phyloP scores from a whole-genome alignment of 331 rosid species.

The Spiraea crenata region DNA sequence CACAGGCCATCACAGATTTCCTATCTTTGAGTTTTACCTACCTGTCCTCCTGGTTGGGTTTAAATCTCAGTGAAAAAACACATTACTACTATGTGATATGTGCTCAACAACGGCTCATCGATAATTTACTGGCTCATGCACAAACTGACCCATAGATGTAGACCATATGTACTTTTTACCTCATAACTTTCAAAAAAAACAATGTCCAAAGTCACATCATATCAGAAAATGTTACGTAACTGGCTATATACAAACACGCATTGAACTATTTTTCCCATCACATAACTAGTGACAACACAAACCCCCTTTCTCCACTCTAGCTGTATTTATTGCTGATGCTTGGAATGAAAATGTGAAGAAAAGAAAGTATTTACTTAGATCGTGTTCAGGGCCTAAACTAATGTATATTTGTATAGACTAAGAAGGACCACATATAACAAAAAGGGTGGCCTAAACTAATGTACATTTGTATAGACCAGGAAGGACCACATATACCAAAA shows the following conservation, averaged over 20 bases:
- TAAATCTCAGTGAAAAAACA: neutral
- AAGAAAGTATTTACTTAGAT: too few relatives aligned
- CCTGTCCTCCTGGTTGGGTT: neutral
- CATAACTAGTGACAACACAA: too few relatives aligned
- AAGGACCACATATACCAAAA: neutral
- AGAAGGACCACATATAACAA: too few relatives aligned
- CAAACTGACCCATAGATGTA: neutral
- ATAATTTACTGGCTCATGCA: neutral
- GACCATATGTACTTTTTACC: neutral
- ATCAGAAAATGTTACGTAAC: neutral
- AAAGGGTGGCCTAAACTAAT: neutral
- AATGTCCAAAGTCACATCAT: neutral
- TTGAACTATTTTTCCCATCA: too few relatives aligned
- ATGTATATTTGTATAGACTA: too few relatives aligned
- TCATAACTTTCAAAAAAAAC: neutral
- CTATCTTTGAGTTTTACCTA: neutral
- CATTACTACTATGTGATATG: neutral
- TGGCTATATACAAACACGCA: too few relatives aligned
- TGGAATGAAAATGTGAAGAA: too few relatives aligned
- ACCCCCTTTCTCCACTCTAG: too few relatives aligned
- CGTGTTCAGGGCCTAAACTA: too few relatives aligned
- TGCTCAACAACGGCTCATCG: neutral
- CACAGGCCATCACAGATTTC: constrained; percentile 5
- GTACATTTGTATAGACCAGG: too few relatives aligned
- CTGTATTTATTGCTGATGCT: too few relatives aligned